Percentiles rank a stretch among this genome's conserved stretches.
Conservation (phyloP, 176 grass and related monocot species). For the Eragrostis nindensis region DNA sequence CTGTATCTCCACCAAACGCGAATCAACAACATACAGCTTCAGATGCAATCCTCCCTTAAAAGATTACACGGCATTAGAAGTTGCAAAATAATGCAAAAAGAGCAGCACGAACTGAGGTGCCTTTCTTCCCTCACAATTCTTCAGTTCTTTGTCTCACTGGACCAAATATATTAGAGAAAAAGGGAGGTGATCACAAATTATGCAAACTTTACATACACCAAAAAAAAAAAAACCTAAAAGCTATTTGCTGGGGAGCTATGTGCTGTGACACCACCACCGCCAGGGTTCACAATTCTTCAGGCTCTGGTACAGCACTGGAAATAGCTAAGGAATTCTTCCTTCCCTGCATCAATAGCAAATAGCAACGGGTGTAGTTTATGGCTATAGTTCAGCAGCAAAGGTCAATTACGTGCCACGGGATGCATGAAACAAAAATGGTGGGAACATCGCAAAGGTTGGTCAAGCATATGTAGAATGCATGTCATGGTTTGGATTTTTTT, state of each 20-base stretch:
- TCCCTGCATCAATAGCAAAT: constrained; percentile 53
- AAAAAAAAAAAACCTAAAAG: constrained; percentile 32
- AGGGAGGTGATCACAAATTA: constrained; percentile 31
- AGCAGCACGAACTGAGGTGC: constrained; percentile 24
- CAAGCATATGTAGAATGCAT: constrained; percentile 18
- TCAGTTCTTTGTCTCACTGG: not conserved
- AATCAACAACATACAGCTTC: constrained; percentile 7
- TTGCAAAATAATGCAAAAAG: not conserved
- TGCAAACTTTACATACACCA: constrained; percentile 46
- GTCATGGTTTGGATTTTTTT: not conserved
- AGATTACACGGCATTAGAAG: constrained; percentile 33
- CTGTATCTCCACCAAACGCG: not conserved
- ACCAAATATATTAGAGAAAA: constrained; percentile 29
- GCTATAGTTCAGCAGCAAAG: not conserved
- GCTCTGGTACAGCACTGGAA: constrained; percentile 90
- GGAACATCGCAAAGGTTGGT: not conserved
- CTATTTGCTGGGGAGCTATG: constrained; percentile 38
- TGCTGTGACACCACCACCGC: not conserved
- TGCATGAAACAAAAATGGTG: not conserved
- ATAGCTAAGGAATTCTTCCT: constrained; percentile 88
- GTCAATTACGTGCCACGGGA: not conserved
- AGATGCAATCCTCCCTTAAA: not conserved
- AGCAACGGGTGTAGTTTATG: constrained; percentile 1
- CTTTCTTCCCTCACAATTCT: constrained; percentile 1
- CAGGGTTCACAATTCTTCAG: constrained; percentile 31